These are phyloP conservation scores for Ceratobasidium sp. DNA, from an alignment of 1,284 basidiomycete species.

Conservation along the genomic window DNA sequence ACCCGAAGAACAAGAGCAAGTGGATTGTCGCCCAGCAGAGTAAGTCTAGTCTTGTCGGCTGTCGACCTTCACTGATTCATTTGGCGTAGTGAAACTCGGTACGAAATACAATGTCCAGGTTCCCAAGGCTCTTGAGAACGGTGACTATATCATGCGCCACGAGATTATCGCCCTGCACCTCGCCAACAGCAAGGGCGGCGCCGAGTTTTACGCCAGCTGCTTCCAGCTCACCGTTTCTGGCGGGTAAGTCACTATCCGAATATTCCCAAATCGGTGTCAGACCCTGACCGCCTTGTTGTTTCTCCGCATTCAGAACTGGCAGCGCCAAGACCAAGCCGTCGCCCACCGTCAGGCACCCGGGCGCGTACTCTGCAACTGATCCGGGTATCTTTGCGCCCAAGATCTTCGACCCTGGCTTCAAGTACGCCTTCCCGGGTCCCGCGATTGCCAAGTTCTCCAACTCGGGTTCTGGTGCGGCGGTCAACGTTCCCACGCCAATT, in stretches of 20 bases:
- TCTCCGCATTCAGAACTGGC: not conserved
- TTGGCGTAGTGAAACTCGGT: constrained; percentile 55
- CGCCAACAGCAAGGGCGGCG: constrained; percentile 62
- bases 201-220: constrained; percentile 80
- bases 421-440: constrained; percentile 47
- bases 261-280: not conserved
- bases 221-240: constrained; percentile 69
- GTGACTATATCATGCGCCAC: constrained; percentile 75
- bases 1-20: constrained; percentile 23
- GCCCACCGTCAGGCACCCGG: constrained; percentile 48
- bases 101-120: constrained; percentile 62
- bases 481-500: not conserved
- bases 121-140: constrained; percentile 65
- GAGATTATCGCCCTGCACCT: constrained; percentile 78
- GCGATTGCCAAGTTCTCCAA: constrained; percentile 23
- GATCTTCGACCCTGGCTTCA: constrained; percentile 29
- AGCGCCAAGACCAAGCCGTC: constrained; percentile 18
- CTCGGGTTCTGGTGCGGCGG: not conserved
- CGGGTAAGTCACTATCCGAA: not conserved
- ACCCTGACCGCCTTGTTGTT: not conserved
- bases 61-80: not conserved
- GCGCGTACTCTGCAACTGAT: constrained; percentile 48
- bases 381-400: constrained; percentile 45
- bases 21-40: constrained; percentile 61
- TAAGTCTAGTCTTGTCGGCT: constrained; percentile 49